A percentile compares a stretch with the other conserved stretches of the same genome.
phyloP scores from a whole-genome alignment of 1,284 basidiomycete genomes.

The Ustilago loliicola region DNA sequence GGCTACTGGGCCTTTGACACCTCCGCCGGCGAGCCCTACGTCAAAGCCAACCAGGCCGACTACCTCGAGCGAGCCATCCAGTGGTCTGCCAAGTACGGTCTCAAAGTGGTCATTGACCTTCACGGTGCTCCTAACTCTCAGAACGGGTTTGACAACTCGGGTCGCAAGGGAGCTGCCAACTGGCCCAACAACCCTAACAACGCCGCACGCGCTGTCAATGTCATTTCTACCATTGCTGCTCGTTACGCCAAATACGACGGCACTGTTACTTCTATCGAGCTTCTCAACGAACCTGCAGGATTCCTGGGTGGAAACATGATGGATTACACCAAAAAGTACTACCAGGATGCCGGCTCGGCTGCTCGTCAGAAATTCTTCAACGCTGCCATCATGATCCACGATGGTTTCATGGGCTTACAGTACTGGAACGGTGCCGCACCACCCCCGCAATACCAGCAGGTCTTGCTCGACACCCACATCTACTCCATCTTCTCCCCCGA shows the following conservation, averaged over 20 bases:
- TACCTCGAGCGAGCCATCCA: constrained; percentile 76
- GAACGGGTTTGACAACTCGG: constrained; percentile 75
- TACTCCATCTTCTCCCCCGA: constrained; percentile 63
- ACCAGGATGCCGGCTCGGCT: constrained; percentile 47
- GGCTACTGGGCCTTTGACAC: constrained; percentile 94
- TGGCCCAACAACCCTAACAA: constrained; percentile 82
- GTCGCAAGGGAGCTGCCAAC: constrained; percentile 77
- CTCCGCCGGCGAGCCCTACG: constrained; percentile 83
- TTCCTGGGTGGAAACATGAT: constrained; percentile 42
- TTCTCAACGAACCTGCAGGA: constrained; percentile 66
- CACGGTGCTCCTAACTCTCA: constrained; percentile 72
- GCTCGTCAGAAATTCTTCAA: constrained; percentile 50
- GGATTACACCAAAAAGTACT: constrained; percentile 52
- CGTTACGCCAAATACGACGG: constrained; percentile 58
- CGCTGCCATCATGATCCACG: constrained; percentile 77
- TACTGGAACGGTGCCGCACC: constrained; percentile 82
- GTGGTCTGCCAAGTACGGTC: constrained; percentile 82
- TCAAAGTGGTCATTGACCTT: constrained; percentile 86
- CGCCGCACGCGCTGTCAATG: constrained; percentile 78
- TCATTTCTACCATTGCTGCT: constrained; percentile 76
- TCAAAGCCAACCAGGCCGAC: constrained; percentile 80
- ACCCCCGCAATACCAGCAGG: constrained; percentile 74
- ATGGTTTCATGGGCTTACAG: constrained; percentile 84
- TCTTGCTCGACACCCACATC: constrained; percentile 79
- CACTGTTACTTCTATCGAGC: constrained; percentile 65